Evolutionary conservation across 2,329 filamentous ascomycete species (phyloP).

Genomic region (Stenocarpella maydis): DNA sequence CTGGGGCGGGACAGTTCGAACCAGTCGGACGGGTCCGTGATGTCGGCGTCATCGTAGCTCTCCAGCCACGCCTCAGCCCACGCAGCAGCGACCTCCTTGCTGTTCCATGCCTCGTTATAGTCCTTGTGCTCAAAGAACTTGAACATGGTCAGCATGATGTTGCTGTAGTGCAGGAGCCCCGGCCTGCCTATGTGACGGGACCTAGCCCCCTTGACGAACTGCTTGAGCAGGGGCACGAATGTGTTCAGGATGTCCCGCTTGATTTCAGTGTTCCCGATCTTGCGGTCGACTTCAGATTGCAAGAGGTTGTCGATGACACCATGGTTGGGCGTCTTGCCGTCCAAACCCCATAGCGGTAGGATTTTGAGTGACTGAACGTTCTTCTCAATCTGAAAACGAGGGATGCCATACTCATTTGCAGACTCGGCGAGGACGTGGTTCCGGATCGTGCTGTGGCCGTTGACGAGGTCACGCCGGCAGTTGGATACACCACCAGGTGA

Average conservation of each 20-base stretch:
- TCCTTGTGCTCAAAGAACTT: slow-evolving; percentile 61
- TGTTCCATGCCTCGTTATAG: slow-evolving; percentile 58
- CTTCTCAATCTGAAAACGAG: slow-evolving; percentile 62
- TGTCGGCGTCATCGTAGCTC: slow-evolving; percentile 52
- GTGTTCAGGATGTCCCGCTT: slow-evolving; percentile 57
- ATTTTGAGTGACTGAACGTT: slow-evolving; percentile 63
- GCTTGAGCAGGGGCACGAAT: slow-evolving; percentile 61
- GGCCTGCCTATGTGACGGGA: slow-evolving; percentile 52
- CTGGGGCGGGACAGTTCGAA: slow-evolving; percentile 47
- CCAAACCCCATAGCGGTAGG: slow-evolving; percentile 62
- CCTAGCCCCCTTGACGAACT: slow-evolving; percentile 58
- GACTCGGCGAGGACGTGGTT: slow-evolving; percentile 64
- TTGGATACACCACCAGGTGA: slow-evolving; percentile 63
- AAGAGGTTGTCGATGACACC: slow-evolving; percentile 62
- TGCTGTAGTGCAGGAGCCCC: slow-evolving; percentile 55
- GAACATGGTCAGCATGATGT: slow-evolving; percentile 58
- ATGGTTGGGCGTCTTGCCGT: slow-evolving; percentile 60
- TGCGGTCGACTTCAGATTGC: slow-evolving; percentile 58
- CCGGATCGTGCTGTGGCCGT: slow-evolving; percentile 60
- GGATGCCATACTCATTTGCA: slow-evolving; percentile 63
- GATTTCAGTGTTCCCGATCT: slow-evolving; percentile 50
- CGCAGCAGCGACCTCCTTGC: slow-evolving; percentile 54
- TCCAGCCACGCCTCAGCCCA: slow-evolving; percentile 59
- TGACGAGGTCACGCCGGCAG: slow-evolving; percentile 63
- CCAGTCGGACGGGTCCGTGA: slow-evolving; percentile 42